Evolutionary conservation across 2,329 filamentous ascomycete genomes (phyloP).

Genomic region (Trichoderma lentiforme): DNA sequence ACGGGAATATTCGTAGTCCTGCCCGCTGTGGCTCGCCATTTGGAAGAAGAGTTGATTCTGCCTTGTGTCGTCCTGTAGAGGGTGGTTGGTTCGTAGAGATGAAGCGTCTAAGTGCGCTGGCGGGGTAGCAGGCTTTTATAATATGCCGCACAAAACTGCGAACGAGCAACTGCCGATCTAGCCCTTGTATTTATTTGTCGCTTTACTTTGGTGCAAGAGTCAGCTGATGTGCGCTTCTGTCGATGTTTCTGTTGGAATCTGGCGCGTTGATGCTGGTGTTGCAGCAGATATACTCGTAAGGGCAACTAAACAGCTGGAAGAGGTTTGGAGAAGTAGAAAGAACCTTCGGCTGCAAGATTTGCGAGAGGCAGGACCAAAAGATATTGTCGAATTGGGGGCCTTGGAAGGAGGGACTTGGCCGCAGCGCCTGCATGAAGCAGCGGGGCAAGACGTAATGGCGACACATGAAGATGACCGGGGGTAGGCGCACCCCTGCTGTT

Average conservation of each 20-base stretch:
- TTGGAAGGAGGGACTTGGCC: constrained; percentile 14
- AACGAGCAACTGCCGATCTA: not conserved
- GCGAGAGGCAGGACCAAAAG: constrained; percentile 4
- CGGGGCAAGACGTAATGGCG: constrained; percentile 17
- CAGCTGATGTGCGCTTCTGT: not conserved
- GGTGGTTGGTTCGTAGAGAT: not conserved
- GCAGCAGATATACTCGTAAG: not conserved
- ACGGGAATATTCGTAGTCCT: constrained; percentile 47
- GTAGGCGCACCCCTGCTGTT: constrained; percentile 4
- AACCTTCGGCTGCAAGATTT: not conserved
- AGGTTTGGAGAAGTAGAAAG: not conserved
- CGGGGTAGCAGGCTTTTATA: constrained; percentile 9
- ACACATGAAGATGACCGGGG: constrained; percentile 8
- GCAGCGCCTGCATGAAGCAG: constrained; percentile 14
- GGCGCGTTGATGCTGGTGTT: not conserved
- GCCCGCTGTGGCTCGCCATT: constrained; percentile 52
- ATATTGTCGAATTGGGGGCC: constrained; percentile 18
- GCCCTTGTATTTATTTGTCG: not conserved
- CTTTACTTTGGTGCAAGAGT: not conserved
- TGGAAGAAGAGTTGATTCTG: not conserved
- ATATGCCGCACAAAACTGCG: constrained; percentile 10
- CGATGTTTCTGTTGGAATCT: not conserved
- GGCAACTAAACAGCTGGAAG: not conserved
- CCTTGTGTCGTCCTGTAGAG: not conserved
- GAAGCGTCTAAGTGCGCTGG: constrained; percentile 11